These are phyloP conservation scores for Thalassia testudinum DNA, from an alignment of 116 monocot species.

Conservation along the genomic window DNA sequence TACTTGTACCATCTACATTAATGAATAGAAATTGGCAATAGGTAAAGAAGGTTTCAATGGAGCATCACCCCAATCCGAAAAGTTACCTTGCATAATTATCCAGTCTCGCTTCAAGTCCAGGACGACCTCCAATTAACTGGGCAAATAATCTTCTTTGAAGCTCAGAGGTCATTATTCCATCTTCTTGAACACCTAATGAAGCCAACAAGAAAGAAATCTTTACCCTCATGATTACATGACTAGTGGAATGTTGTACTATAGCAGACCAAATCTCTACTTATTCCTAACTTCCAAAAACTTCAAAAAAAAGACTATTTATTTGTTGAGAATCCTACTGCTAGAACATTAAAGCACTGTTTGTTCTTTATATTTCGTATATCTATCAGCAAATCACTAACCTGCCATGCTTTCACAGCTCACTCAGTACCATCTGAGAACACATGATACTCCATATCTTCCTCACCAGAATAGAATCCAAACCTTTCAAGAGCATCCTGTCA, in stretches of 20 bases:
- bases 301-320: too few species aligned
- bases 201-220: conserved; percentile 21
- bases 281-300: too few species aligned
- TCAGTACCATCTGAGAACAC: conserved; percentile 78
- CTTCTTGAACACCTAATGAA: conserved; percentile 34
- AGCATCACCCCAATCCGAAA: too few species aligned
- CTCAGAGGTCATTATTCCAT: conserved; percentile 71
- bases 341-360: too few species aligned
- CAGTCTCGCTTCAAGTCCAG: conserved; percentile 5
- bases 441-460: conserved; percentile 85
- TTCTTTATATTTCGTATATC: too few species aligned
- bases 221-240: too few species aligned
- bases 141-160: conserved; percentile 46
- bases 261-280: too few species aligned
- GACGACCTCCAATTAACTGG: conserved; percentile 5
- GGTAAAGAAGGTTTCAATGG: too few species aligned
- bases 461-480: conserved; percentile 89
- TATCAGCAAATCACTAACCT: conserved; percentile 31
- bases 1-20: too few species aligned
- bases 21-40: too few species aligned
- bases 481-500: conserved; percentile 77
- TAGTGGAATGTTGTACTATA: too few species aligned
- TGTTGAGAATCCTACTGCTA: too few species aligned
- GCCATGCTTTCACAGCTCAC: conserved; percentile 94
- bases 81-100: neutral